Conservation (phyloP, 1,139 yeast species). For the Pichia sp. region DNA sequence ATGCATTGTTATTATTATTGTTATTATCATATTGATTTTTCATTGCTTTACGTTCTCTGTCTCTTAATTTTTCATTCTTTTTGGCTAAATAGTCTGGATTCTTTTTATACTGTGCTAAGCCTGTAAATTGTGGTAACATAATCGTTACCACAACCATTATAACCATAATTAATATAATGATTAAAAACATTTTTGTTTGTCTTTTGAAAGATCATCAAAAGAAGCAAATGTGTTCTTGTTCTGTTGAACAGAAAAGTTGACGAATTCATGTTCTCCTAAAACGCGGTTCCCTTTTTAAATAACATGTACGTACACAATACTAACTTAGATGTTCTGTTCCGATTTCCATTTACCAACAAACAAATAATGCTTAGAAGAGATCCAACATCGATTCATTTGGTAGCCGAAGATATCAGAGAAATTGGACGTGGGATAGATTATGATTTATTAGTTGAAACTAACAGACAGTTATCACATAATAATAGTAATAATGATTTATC, state of each 20-base stretch:
- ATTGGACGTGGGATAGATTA: constrained; percentile 10
- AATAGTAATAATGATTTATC: background rate
- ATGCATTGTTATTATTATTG: background rate
- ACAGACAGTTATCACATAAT: background rate
- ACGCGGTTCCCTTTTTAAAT: background rate
- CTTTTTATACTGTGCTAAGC: constrained; percentile 31
- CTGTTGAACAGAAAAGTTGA: background rate
- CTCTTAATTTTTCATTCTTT: constrained; percentile 6
- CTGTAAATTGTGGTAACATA: constrained; percentile 33
- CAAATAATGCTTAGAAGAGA: constrained; percentile 29
- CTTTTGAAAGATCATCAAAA: background rate
- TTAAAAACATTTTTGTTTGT: constrained; percentile 7
- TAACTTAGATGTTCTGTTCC: background rate
- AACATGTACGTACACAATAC: too few relatives aligned
- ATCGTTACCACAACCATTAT: constrained; percentile 30
- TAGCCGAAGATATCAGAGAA: constrained; percentile 31
- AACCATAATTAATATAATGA: constrained; percentile 24
- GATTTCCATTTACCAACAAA: background rate
- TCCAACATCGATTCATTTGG: constrained; percentile 29
- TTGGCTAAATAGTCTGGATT: constrained; percentile 24
- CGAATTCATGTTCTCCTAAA: background rate
- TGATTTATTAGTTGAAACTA: background rate
- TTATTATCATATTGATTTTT: constrained; percentile 4
- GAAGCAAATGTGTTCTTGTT: background rate
- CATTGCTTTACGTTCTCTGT: background rate